A percentile compares a stretch with the other conserved stretches of the same genome.
phyloP scores from a whole-genome alignment of 176 grass and related monocot genomes.

The Coix lacrymajobi region DNA sequence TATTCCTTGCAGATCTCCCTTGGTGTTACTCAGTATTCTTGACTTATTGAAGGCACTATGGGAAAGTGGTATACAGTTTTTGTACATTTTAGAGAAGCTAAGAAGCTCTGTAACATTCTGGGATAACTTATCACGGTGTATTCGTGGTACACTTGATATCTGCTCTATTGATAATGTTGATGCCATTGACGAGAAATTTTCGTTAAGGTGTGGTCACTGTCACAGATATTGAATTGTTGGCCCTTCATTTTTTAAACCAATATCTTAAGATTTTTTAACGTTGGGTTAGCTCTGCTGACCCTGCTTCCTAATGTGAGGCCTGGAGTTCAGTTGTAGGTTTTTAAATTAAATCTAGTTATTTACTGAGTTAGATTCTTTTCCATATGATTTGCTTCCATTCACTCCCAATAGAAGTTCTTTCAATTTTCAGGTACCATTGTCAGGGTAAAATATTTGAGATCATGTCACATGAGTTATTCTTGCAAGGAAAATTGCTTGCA shows the following conservation, averaged over 20 bases:
- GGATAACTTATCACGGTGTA: conserved; percentile 59
- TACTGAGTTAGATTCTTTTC: neutral
- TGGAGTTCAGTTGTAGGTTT: neutral
- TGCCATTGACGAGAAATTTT: conserved; percentile 23
- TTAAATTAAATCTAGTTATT: neutral
- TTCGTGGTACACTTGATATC: conserved; percentile 38
- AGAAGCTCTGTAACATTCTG: conserved; percentile 69
- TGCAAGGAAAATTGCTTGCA: conserved; percentile 54
- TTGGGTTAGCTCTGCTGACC: neutral
- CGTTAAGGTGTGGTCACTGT: conserved; percentile 41
- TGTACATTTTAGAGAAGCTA: conserved; percentile 59
- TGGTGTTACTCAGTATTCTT: conserved; percentile 58
- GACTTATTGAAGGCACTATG: conserved; percentile 80
- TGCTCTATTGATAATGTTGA: conserved; percentile 25
- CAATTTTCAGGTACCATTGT: conserved; percentile 56
- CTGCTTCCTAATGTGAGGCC: neutral
- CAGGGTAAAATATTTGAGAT: conserved; percentile 69
- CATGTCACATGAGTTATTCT: conserved; percentile 79
- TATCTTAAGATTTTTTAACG: neutral
- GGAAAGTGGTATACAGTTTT: conserved; percentile 68
- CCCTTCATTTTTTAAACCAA: neutral
- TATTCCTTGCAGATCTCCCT: conserved; percentile 48
- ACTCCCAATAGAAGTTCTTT: conserved; percentile 11
- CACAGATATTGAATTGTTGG: neutral
- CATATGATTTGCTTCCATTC: neutral